These are phyloP conservation scores for Mycena vulgaris DNA, from an alignment of 768 basidiomycete genomes.

Conservation along the genomic window DNA sequence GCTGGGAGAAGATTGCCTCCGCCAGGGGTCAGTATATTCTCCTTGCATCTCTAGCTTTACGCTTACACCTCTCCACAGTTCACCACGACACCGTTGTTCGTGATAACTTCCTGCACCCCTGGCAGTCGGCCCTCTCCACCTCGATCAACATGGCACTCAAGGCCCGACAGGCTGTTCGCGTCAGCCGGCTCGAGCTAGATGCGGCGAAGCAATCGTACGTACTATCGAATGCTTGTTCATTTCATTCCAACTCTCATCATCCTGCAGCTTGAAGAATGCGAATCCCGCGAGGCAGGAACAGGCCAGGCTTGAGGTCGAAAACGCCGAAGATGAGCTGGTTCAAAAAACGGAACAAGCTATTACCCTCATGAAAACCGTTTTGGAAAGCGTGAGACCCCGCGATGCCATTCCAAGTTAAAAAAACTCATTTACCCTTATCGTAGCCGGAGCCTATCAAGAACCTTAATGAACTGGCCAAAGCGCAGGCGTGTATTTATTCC, in stretches of 20 bases:
- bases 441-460: conserved; percentile 98
- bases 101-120: conserved; percentile 80
- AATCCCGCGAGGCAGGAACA: conserved; percentile 88
- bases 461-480: conserved; percentile 91
- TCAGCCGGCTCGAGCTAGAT: conserved; percentile 90
- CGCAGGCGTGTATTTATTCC: conserved; percentile 69
- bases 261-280: conserved; percentile 83
- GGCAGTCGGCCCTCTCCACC: conserved; percentile 90
- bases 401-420: conserved; percentile 6
- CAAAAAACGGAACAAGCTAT: conserved; percentile 99
- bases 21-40: conserved; percentile 63
- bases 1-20: conserved; percentile 86
- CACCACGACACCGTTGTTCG: conserved; percentile 84
- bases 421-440: background rate
- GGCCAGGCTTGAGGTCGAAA: conserved; percentile 92
- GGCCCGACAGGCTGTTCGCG: conserved; percentile 86
- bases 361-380: conserved; percentile 96
- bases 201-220: conserved; percentile 90
- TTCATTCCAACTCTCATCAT: background rate
- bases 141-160: conserved; percentile 93
- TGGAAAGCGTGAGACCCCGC: conserved; percentile 86
- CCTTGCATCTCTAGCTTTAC: background rate
- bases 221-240: background rate
- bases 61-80: conserved; percentile 46
- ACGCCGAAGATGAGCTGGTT: conserved; percentile 95